Percentiles rank a stretch among this genome's conserved stretches.
Conservation (phyloP, 345 rosid species). For the Limnanthes douglasii region DNA sequence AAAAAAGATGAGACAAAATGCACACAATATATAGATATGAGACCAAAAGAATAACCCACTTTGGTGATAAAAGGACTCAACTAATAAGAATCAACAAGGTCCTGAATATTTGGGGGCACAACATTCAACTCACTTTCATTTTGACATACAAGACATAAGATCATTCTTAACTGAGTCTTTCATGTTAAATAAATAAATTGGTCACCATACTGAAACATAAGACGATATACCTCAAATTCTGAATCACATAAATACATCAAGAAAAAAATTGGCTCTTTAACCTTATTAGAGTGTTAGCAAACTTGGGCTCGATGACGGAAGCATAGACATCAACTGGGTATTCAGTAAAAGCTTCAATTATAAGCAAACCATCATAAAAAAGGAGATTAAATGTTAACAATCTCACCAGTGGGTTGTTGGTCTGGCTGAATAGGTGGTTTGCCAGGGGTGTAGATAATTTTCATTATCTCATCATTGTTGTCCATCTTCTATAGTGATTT, state of each 20-base stretch:
- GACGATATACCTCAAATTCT: no score
- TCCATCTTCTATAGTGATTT: no score
- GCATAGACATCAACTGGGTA: conserved; percentile 49
- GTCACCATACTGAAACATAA: no score
- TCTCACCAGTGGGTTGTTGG: conserved; percentile 50
- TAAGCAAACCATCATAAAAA: neutral
- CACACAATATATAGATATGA: neutral
- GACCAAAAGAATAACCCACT: conserved; percentile 31
- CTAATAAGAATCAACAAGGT: conserved; percentile 43
- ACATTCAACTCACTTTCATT: conserved; percentile 12
- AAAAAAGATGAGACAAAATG: neutral
- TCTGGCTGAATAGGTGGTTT: conserved; percentile 30
- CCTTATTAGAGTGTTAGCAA: conserved; percentile 54
- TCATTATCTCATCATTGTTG: no score
- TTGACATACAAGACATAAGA: conserved; percentile 42
- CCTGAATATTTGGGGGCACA: conserved; percentile 30
- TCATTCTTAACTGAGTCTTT: conserved; percentile 34
- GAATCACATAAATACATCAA: neutral
- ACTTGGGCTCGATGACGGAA: conserved; percentile 44
- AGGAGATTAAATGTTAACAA: neutral
- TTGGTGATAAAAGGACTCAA: conserved; percentile 66
- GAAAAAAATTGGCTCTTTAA: conserved; percentile 8
- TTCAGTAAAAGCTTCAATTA: neutral
- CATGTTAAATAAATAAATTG: conserved; percentile 27
- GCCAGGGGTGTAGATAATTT: conserved; percentile 40